phyloP scores from a whole-genome alignment of 2,329 filamentous ascomycete genomes.

The Salinomyces thailandicus region DNA sequence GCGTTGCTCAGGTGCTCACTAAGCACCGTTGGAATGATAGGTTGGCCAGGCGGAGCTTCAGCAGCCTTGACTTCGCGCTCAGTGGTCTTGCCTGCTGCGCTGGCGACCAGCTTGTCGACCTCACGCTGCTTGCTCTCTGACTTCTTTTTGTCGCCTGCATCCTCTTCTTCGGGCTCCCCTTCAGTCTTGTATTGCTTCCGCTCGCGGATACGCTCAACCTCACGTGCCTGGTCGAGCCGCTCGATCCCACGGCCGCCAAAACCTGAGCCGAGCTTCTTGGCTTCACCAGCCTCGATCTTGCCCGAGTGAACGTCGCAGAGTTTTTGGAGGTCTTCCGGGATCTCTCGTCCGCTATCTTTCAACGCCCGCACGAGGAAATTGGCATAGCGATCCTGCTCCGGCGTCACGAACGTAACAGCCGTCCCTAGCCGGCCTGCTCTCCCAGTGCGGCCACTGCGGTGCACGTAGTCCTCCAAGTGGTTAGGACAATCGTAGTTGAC shows the following conservation, averaged over 20 bases:
- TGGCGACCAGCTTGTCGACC: conserved; percentile 43
- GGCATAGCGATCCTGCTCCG: conserved; percentile 83
- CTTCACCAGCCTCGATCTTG: conserved; percentile 86
- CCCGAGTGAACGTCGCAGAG: conserved; percentile 62
- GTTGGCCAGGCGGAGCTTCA: conserved; percentile 5
- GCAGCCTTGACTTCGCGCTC: conserved; percentile 14
- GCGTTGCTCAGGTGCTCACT: conserved; percentile 50
- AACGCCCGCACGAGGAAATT: conserved; percentile 81
- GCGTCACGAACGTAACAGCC: conserved; percentile 86
- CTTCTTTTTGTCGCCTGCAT: conserved; percentile 57
- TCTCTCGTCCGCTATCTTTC: conserved; percentile 76
- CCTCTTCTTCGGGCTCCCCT: conserved; percentile 69
- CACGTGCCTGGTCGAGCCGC: conserved; percentile 79
- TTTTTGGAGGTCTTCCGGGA: conserved; percentile 59
- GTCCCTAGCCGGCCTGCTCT: conserved; percentile 90
- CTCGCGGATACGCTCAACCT: conserved; percentile 75
- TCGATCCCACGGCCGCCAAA: conserved; percentile 95
- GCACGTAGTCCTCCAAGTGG: conserved; percentile 92
- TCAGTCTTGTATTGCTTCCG: conserved; percentile 84
- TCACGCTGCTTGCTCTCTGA: conserved; percentile 29
- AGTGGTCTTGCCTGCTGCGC: conserved; percentile 48
- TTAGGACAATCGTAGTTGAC: conserved; percentile 93
- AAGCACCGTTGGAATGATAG: conserved; percentile 16
- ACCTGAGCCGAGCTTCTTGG: conserved; percentile 70
- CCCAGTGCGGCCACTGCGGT: conserved; percentile 85